phyloP scores from a whole-genome alignment of 345 rosid species.

The Trapa incisa region DNA sequence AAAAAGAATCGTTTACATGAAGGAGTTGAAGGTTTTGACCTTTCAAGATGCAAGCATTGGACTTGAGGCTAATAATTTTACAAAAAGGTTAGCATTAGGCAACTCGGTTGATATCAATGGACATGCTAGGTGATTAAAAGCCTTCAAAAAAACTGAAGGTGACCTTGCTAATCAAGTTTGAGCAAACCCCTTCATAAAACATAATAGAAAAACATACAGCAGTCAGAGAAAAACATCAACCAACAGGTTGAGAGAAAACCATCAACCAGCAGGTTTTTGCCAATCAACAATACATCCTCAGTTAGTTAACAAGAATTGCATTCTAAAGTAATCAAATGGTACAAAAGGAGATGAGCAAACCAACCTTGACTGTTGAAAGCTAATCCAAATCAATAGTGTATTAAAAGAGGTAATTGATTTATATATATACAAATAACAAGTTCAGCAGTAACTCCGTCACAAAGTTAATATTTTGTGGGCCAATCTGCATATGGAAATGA shows the following conservation, averaged over 20 bases:
- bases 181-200: too few relatives aligned
- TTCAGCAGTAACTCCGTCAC: too few relatives aligned
- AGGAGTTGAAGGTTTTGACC: not conserved
- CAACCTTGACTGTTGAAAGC: not conserved
- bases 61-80: not conserved
- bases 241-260: too few relatives aligned
- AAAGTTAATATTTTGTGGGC: not conserved
- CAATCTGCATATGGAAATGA: not conserved
- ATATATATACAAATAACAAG: too few relatives aligned
- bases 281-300: too few relatives aligned
- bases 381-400: not conserved
- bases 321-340: too few relatives aligned
- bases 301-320: too few relatives aligned
- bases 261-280: too few relatives aligned
- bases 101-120: not conserved
- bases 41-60: not conserved
- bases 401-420: not conserved
- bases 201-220: not conserved
- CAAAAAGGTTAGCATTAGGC: not conserved
- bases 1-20: not conserved
- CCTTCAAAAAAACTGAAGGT: not conserved
- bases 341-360: not conserved
- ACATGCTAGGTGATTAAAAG: too few relatives aligned
- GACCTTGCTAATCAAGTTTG: not conserved
- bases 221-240: too few relatives aligned